Evolutionary conservation across 306 rosid genomes (phyloP), one percentile per base, ranked within the genome.

Genomic region (Dryas alaskensis): DNA sequence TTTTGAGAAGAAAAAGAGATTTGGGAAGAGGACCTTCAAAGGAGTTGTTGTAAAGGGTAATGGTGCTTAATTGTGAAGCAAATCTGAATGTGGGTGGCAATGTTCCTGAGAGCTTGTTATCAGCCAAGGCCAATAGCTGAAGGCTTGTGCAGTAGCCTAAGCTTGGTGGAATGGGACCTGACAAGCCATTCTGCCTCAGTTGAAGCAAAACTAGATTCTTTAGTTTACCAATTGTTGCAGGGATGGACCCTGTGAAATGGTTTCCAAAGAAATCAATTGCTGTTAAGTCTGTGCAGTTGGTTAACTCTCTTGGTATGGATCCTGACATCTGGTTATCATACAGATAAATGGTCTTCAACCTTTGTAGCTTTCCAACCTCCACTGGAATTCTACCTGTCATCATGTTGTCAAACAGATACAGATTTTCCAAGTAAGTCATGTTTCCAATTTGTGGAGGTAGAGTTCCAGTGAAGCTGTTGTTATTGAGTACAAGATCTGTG

Each of bases 11-110:
- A 44, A 69, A 83, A 53, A 94, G 86, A 70, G 96, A 88, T 37
- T 69, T 16, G 14, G 97, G 96, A 73, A 94, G 91, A 82, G 92
- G 87, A 65, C 97, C 99, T 88, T 89, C 85, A 74, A 94, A 87
- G 42, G 99, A 92, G 86, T 94, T 94, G 74, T 94, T 94, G 84
- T 94, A 94, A 67, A 94, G 97, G 60, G 99, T 89, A 73, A 94
- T 61, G 67, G 85, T 84, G 67, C 75, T 80, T 40, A 94, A 87
- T 76, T 87, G 84, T 59, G 99, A 88, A 61, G 92, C 96, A 75
- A 86, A 84, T 72, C 89, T 75, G 76, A 94, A 92, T 60, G 92
- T 92, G 52, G 92, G 74, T 66, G 99, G 99, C 79, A 94, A 72
- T 2, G 95, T 80, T 68, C 99, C 95, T n/a, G 95, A 84, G 55